These are phyloP conservation scores for Salix arbutifolia DNA, from an alignment of 345 rosid genomes.

Conservation along the genomic window DNA sequence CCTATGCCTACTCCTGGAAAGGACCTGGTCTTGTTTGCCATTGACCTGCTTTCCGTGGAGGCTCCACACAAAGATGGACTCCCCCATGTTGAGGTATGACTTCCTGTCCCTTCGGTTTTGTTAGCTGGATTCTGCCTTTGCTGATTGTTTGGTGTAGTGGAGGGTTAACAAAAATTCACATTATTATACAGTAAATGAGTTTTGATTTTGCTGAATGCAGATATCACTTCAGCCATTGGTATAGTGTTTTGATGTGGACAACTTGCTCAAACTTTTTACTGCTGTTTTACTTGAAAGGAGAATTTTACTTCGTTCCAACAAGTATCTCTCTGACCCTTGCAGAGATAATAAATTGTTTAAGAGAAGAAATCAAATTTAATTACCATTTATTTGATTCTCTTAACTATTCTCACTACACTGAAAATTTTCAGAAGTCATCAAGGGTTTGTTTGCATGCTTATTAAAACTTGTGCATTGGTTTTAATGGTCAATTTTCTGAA, in stretches of 20 bases:
- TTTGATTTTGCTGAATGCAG: conserved; percentile 59
- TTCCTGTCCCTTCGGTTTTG: conserved; percentile 6
- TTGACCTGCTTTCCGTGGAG: conserved; percentile 83
- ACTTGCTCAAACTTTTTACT: conserved; percentile 79
- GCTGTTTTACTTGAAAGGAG: conserved; percentile 95
- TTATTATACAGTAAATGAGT: too few species aligned
- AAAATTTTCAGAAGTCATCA: not conserved
- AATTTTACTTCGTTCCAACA: conserved; percentile 87
- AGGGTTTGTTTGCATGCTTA: not conserved
- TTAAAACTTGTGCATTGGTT: not conserved
- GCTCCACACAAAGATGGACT: conserved; percentile 90
- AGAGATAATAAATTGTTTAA: not conserved
- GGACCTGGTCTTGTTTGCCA: conserved; percentile 83
- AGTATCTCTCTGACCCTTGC: conserved; percentile 42
- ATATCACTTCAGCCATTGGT: conserved; percentile 93
- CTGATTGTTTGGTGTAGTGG: conserved; percentile 6
- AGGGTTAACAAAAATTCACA: not conserved
- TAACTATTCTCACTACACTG: not conserved
- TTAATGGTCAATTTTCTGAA: not conserved
- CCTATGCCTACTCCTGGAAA: conserved; percentile 93
- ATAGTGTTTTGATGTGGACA: conserved; percentile 95
- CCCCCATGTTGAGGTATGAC: conserved; percentile 90
- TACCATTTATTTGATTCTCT: not conserved
- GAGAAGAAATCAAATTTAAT: not conserved
- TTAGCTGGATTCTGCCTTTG: not conserved